Evolutionary conservation across 345 rosid species (phyloP), one percentile per base, ranked within the genome.

Genomic region (Combretum micranthum): DNA sequence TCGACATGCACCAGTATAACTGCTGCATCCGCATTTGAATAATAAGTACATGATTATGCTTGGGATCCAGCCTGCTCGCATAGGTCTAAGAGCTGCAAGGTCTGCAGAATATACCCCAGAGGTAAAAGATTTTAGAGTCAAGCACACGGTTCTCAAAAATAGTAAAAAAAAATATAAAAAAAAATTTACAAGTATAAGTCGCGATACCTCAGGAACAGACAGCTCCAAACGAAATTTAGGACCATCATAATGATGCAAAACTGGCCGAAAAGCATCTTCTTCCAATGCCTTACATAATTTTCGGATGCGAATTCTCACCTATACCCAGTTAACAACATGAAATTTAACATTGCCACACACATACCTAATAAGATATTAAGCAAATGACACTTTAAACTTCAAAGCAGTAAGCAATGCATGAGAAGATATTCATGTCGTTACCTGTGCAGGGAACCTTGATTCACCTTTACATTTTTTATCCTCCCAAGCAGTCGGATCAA

Each of bases 401-500:
- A 3, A 12, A 44, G 23, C 44, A 14, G 43, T 3, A 52, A 47
- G 1, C 20, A 22, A 21, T 32, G 44, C 19, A 2, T 50, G 39
- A 25, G 47, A 15, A 19, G 12, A 21, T 22, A 64, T 20, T 55
- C 56, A 17, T 42, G 37, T 42, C 20, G 46, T 66, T 44, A 93
- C 99, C 91, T 93, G 99, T 64, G 99, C 99, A 64, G 99, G 97
- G 58, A 93, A 93, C 75, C 99, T 83, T 6, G 97, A 89, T 71
- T 93, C 97, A 22, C 99, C 99, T 85, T 93, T 93, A 74, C 91
- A 85, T 65, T 93, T 93, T 63, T 89, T 93, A 78, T 93, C 97
- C 76, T 89, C 99, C 99, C 99, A 93, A 23, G 99, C 99, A 73
- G 97, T 93, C 57, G 97, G 94, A 69, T 93, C 99, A 22, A 93